These are phyloP conservation scores for Suhomyces sp. DNA, from an alignment of 805 yeast species.

Conservation along the genomic window DNA sequence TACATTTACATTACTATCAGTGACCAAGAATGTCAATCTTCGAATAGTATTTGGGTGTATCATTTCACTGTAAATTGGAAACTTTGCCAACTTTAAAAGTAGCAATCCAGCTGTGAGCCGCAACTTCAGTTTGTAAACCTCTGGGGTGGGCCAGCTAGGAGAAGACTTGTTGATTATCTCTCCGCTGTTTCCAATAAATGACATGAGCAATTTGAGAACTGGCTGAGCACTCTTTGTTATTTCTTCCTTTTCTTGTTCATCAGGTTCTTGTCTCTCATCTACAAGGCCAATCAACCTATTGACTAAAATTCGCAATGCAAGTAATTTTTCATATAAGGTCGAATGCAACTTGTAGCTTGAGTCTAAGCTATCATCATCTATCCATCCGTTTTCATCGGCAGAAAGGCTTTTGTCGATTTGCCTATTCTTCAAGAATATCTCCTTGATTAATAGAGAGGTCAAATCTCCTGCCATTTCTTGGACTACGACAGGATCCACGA, in stretches of 20 bases:
- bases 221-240: constrained; percentile 52
- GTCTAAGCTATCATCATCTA: constrained; percentile 43
- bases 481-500: constrained; percentile 45
- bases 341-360: constrained; percentile 17
- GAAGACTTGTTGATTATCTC: constrained; percentile 56
- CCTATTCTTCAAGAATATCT: constrained; percentile 56
- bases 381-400: constrained; percentile 39
- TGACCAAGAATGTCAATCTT: constrained; percentile 55
- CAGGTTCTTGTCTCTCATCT: neutral
- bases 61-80: constrained; percentile 48
- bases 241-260: constrained; percentile 31
- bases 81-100: constrained; percentile 61
- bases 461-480: constrained; percentile 57
- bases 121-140: constrained; percentile 54
- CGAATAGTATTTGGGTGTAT: constrained; percentile 53
- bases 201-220: constrained; percentile 61
- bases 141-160: constrained; percentile 59
- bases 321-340: constrained; percentile 46
- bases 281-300: constrained; percentile 48
- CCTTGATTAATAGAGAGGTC: constrained; percentile 57
- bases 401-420: constrained; percentile 27
- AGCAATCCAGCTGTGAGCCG: constrained; percentile 67
- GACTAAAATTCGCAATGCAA: constrained; percentile 54
- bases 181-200: constrained; percentile 73
- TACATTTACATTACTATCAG: constrained; percentile 62